Conservation (phyloP, 345 rosid genomes). For the Rhodamnia argentea region DNA sequence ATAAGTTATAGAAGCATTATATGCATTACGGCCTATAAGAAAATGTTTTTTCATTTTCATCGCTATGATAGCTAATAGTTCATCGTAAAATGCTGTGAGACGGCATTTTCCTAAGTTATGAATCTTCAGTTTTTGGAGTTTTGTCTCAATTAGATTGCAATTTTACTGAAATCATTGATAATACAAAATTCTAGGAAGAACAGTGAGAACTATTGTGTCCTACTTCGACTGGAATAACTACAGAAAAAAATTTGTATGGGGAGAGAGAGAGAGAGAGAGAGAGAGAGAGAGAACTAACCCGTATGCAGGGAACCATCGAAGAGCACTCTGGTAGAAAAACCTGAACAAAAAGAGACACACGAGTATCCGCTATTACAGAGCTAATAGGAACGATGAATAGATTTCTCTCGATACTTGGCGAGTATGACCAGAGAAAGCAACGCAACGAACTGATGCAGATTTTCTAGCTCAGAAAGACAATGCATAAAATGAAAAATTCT, state of each 20-base stretch:
- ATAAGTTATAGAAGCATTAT: neutral
- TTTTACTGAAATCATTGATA: neutral
- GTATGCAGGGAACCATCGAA: slow-evolving; percentile 68
- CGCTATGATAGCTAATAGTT: neutral
- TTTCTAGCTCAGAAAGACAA: neutral
- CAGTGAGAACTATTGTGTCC: neutral
- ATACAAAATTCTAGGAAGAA: neutral
- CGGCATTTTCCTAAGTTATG: neutral
- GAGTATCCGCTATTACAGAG: neutral
- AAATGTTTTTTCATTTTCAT: neutral
- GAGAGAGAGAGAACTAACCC: slow-evolving; percentile 45
- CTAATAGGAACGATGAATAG: neutral
- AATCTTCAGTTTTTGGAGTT: neutral
- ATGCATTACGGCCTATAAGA: neutral
- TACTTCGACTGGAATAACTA: neutral
- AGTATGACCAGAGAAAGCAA: neutral
- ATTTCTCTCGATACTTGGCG: neutral
- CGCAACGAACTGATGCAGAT: neutral
- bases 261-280: neutral
- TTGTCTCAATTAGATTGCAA: neutral
- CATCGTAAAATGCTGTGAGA: neutral
- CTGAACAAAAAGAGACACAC: slow-evolving; percentile 19
- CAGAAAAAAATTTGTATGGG: neutral
- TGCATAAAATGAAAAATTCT: neutral
- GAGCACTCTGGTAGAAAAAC: slow-evolving; percentile 94